phyloP scores from a whole-genome alignment of 129 eudicot species.

The Chrysanthemum lavandulifolium region DNA sequence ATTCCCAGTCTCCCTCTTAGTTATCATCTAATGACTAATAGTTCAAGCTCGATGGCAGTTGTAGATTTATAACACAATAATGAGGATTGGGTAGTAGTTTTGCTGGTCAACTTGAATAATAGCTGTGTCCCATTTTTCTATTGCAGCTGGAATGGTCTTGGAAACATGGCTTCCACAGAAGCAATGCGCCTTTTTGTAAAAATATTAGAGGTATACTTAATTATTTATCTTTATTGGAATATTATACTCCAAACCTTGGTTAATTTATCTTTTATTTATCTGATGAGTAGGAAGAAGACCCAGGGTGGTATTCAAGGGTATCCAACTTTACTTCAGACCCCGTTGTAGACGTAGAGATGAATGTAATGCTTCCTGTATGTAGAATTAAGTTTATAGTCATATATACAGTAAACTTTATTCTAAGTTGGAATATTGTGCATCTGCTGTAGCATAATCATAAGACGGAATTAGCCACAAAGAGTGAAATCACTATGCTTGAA shows the following conservation, averaged over 20 bases:
- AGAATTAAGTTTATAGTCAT: slow-evolving; percentile 4
- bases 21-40: not conserved
- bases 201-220: slow-evolving; percentile 75
- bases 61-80: not conserved
- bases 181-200: slow-evolving; percentile 99
- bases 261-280: slow-evolving; percentile 14
- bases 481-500: slow-evolving; percentile 57
- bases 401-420: not conserved
- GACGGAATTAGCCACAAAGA: slow-evolving; percentile 47
- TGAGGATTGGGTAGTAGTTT: not conserved
- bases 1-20: not conserved
- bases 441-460: slow-evolving; percentile 49
- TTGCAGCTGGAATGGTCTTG: slow-evolving; percentile 95
- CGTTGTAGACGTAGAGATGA: slow-evolving; percentile 68
- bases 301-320: slow-evolving; percentile 97
- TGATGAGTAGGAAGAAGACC: slow-evolving; percentile 89
- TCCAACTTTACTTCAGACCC: slow-evolving; percentile 72
- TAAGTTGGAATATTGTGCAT: slow-evolving; percentile 12
- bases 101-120: slow-evolving; percentile 8
- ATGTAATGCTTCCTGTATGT: slow-evolving; percentile 47
- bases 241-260: slow-evolving; percentile 5
- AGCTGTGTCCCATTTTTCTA: slow-evolving; percentile 9
- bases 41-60: not conserved
- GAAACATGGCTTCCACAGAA: slow-evolving; percentile 91
- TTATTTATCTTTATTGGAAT: slow-evolving; percentile 7